These are phyloP conservation scores for Melanogaster broomeanus DNA, from an alignment of 768 basidiomycete genomes.

Conservation along the genomic window DNA sequence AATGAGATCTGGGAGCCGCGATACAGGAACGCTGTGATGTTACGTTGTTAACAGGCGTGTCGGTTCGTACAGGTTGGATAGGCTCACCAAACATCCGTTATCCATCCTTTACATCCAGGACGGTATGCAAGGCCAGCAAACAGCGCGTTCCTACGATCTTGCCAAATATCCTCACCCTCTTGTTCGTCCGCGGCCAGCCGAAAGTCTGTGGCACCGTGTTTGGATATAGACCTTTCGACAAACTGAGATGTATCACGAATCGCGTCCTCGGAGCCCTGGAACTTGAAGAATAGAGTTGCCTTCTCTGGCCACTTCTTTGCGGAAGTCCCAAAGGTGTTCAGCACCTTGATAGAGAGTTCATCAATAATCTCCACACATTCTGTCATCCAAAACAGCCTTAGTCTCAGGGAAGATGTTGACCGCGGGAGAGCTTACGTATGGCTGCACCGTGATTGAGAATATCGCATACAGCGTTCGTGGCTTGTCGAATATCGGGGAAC, in stretches of 20 bases:
- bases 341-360: slow-evolving; percentile 31
- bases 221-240: slow-evolving; percentile 34
- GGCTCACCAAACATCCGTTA: slow-evolving; percentile 41
- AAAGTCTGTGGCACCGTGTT: slow-evolving; percentile 40
- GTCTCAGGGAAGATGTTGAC: not conserved
- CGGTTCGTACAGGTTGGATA: too few species aligned
- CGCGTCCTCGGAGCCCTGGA: slow-evolving; percentile 38
- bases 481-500: slow-evolving; percentile 42
- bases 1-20: slow-evolving; percentile 36
- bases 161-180: slow-evolving; percentile 41
- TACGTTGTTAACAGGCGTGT: not conserved
- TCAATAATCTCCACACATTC: slow-evolving; percentile 50
- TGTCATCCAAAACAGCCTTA: not conserved
- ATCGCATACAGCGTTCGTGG: slow-evolving; percentile 42
- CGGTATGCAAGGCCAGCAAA: slow-evolving; percentile 29
- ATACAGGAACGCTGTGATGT: slow-evolving; percentile 32
- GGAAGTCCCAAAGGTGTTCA: slow-evolving; percentile 26
- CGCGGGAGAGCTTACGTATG: slow-evolving; percentile 12
- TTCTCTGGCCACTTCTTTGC: slow-evolving; percentile 29
- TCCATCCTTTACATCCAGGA: slow-evolving; percentile 39
- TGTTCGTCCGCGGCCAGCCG: slow-evolving; percentile 38
- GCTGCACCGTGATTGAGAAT: slow-evolving; percentile 37
- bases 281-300: slow-evolving; percentile 46
- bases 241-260: slow-evolving; percentile 33
- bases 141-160: slow-evolving; percentile 31